Base-by-base conservation (phyloP, 495 filamentous ascomycete genomes). In the Penicillium paxilli region DNA sequence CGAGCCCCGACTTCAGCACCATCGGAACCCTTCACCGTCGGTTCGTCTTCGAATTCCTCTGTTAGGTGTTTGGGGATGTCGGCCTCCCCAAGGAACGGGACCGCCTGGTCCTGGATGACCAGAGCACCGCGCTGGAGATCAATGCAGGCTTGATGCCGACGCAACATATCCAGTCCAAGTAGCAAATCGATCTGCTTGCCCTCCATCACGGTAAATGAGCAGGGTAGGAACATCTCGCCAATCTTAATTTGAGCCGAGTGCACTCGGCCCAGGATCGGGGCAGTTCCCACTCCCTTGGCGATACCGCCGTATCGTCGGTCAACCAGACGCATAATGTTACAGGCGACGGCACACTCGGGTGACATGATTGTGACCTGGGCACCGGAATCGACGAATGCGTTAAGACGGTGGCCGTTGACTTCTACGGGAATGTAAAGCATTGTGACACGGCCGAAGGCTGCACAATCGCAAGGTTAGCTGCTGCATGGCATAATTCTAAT, bases 311-410 rank as follows among this genome's bases (percentile, higher is more conserved):
- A 98, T 37, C 94, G 87, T 53, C 81, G 85, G 71, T 99, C 95
- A 21, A 98, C 86, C n/a, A 98, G 83, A 16, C 94, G 89, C 89
- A 96, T 96, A 70, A 99, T 96, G 63, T 91, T 91, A 66, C 95
- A 98, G 24, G 83, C 79, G 60, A 92, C 87, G 8, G 94, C 95
- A 65, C 91, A 96, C 30, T 84, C 77, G 5, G 94, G 95, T 5
- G 92, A 97, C 94, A 99, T 98, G 75, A 99, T 96, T 16, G 94
- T 99, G 14, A 94, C 89, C 75, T 99, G 95, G 17, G 94, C 94
- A 44, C 94, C 94, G 19, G 94, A 97, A 70, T 99, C 94, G 58
- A 99, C 95, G 47, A 99, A 90, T 8, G 95, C 94, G 76, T 96
- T 98, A 58, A 99, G 84, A 46, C 88, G 87, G 59, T 88, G 81